Conservation (phyloP, 2,329 filamentous ascomycete species). For the Cordyceps farinosa region DNA sequence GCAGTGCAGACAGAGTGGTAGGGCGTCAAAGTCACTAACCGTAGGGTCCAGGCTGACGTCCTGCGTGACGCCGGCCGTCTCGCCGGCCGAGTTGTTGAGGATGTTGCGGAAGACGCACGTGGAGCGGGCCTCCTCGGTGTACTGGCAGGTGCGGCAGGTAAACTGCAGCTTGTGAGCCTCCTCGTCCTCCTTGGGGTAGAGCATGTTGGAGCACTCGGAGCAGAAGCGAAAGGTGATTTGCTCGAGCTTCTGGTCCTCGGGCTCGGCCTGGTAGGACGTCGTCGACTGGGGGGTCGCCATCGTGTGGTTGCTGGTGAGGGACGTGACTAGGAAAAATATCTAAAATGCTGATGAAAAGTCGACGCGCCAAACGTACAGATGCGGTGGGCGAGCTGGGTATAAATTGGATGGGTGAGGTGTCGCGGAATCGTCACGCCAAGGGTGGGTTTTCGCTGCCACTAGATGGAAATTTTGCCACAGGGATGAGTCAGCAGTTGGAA, state of each 20-base stretch:
- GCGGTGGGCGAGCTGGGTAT: background rate
- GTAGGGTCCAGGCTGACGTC: conserved; percentile 97
- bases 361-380: background rate
- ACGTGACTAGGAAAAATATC: background rate
- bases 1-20: conserved; percentile 45
- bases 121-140: conserved; percentile 79
- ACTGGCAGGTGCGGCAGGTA: conserved; percentile 92
- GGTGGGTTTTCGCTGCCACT: background rate
- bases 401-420: background rate
- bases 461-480: background rate
- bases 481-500: background rate
- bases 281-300: conserved; percentile 60
- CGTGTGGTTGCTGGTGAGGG: conserved; percentile 16
- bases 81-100: conserved; percentile 84
- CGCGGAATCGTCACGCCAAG: background rate
- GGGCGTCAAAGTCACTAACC: conserved; percentile 65
- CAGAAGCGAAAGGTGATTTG: conserved; percentile 98
- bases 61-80: conserved; percentile 95
- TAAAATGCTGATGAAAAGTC: background rate
- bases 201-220: conserved; percentile 97
- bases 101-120: conserved; percentile 95
- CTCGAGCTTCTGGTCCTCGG: conserved; percentile 55
- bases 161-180: conserved; percentile 83
- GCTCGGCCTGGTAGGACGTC: conserved; percentile 38
- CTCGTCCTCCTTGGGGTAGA: conserved; percentile 94